Base-by-base conservation (phyloP, 1,284 basidiomycete genomes). In the Schizopora paradoxa region DNA sequence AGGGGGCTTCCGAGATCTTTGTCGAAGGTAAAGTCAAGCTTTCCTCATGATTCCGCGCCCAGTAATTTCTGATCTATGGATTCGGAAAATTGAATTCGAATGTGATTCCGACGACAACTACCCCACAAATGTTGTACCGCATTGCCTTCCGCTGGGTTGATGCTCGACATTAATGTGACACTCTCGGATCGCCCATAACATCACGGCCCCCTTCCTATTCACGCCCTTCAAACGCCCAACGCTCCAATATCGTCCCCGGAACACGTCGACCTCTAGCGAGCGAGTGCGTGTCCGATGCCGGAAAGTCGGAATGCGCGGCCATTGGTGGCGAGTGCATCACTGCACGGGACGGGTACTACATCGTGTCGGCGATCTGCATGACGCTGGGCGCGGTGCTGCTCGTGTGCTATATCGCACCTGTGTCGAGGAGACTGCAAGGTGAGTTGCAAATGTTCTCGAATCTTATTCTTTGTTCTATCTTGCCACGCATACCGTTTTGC, bases 321-420 rank as follows among this genome's bases (percentile, higher is more conserved):
- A 70, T 89, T 22, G 83, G 78, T 8, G 95, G 96, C 1, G 65
- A 72, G 37, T 99, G 96, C 64, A 66, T 85, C 40, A 89, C 86
- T 1, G 79, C 89, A 60, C 76, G 78, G 23, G 96, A 99, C 62
- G 95, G 96, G 1, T 99, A 96, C 66, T 99, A 93, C 64, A 78
- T 82, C 54, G 83, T 95, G 45, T 88, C 85, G 18, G 78, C 68
- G 5, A 61, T 92, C 16, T 98, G 94, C 66, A 72, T 98, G 50
- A 61, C 67, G 4, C 67, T 93, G 33, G 93, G 92, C 4, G 71
- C 82, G 3, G 51, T 81, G 1, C 73, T 92, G 51, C 70, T 98
- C 31, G 54, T 92, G 19, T 67, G 73, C 28, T 93, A 85, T 61
- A 88, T 96, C 54, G 71, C 88, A 37, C 95, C 95, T 4, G 89